Conservation (phyloP, 208 protist species). For the Wallacemonas collosoma region DNA sequence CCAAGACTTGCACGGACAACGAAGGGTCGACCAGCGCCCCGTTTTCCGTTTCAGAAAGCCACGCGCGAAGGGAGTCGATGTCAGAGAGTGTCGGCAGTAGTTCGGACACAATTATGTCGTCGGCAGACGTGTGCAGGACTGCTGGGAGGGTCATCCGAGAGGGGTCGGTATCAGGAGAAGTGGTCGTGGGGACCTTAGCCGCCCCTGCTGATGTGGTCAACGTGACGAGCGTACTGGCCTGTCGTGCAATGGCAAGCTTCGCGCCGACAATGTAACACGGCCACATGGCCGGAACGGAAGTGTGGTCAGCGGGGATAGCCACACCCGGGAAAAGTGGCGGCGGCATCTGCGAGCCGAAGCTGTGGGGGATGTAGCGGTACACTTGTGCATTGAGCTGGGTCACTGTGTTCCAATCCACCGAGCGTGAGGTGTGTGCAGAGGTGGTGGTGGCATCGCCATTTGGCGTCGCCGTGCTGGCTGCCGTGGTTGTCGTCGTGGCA, state of each 20-base stretch:
- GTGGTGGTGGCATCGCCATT: neutral
- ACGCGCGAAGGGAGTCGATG: slow-evolving; percentile 18
- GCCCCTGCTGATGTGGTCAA: slow-evolving; percentile 1
- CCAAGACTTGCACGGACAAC: neutral
- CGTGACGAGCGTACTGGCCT: slow-evolving; percentile 32
- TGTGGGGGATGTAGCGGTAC: slow-evolving; percentile 84
- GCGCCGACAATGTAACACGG: slow-evolving; percentile 39
- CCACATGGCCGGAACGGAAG: slow-evolving; percentile 20
- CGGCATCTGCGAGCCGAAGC: slow-evolving; percentile 82
- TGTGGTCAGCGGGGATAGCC: slow-evolving; percentile 21
- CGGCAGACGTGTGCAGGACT: neutral
- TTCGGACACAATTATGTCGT: slow-evolving; percentile 7
- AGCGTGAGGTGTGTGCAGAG: neutral
- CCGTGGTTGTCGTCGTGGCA: neutral
- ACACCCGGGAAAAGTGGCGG: slow-evolving; percentile 53
- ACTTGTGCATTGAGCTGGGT: slow-evolving; percentile 80
- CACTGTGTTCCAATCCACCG: slow-evolving; percentile 44
- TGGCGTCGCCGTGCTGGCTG: neutral
- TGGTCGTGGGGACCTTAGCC: neutral
- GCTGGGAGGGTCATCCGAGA: neutral
- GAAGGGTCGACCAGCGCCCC: neutral
- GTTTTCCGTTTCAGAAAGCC: slow-evolving; percentile 5
- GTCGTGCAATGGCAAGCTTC: slow-evolving; percentile 52
- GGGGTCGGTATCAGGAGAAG: neutral
- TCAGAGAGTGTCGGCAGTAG: slow-evolving; percentile 3